Base-by-base conservation (phyloP, 83 land plant species). In the Larix sibirica region DNA sequence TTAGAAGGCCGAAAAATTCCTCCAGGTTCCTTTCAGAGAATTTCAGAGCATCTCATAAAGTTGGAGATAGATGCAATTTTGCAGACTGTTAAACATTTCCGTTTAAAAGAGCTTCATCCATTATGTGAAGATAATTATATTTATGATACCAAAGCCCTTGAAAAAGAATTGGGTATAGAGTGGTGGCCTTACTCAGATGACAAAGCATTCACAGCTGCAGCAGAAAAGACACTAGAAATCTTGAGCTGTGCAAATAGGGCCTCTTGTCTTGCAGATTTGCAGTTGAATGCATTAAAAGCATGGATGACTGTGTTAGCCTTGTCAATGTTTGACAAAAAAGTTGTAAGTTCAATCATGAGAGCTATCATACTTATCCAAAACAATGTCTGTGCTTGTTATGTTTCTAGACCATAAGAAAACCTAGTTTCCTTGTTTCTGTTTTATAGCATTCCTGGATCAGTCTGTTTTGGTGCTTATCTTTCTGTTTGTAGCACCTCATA, bases 1-100 rank as follows among this genome's bases (percentile, higher is more conserved):
- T 81, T 94, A 31, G 92, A 91, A 74, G 96, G 97, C 10, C 95
- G 95, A 77, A 89, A 86, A 16, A 88, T 96, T 1, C 83, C 89
- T 36, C 73, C 84, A 82, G 94, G 99, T 4, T 87, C 95, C 69
- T 96, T 96, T 67, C 89, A 91, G 79, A 91, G 91, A 69, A 87
- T 96, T 9, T 90, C 88, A 38, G 82, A 84, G n/a, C 91, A 60
- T 77, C 89, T 98, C 9, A 63, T 87, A 60, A 87, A 90, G 38
- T 67, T 89, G 60, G 59, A 84, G 1, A 40, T 90, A 60, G 75
- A 44, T 65, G 79, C 82, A 44, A 38, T 85, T 44, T 83, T 86
- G 63, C 71, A 84, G 18, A 70, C 18, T 16, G 81, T 87, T 17
- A 66, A 90, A 63, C 77, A 28, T 6, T 81, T 84, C 44, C 66